A percentile compares a stretch with the other conserved stretches of the same genome.
Conservation (phyloP, 805 yeast species). For the Metschnikowia lachancei region DNA sequence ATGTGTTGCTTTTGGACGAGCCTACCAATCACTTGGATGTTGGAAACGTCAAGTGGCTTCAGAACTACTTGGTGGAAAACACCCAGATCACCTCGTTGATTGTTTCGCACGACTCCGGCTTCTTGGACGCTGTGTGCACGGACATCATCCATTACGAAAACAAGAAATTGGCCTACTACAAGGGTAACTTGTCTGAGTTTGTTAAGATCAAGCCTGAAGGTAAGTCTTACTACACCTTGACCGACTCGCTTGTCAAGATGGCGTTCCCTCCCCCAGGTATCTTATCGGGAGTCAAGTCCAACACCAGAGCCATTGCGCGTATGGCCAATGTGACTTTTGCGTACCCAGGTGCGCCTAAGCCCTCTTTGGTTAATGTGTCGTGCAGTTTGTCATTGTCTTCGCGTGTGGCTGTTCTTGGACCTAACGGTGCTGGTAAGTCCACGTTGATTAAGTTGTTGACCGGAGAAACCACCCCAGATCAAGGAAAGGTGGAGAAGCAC, state of each 20-base stretch:
- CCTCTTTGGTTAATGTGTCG: constrained; percentile 74
- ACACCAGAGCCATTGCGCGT: constrained; percentile 89
- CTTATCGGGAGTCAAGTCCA: constrained; percentile 93
- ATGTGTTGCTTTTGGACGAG: constrained; percentile 89
- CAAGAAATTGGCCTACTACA: constrained; percentile 90
- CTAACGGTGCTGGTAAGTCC: constrained; percentile 99
- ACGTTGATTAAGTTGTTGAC: constrained; percentile 91
- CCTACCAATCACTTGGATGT: constrained; percentile 99
- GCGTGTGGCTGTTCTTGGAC: constrained; percentile 94
- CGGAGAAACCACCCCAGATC: constrained; percentile 82
- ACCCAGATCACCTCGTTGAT: constrained; percentile 88
- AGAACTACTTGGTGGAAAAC: constrained; percentile 79
- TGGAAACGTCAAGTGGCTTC: constrained; percentile 87
- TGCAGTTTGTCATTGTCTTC: constrained; percentile 94
- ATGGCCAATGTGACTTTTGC: constrained; percentile 80
- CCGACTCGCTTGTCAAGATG: constrained; percentile 92
- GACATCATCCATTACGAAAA: constrained; percentile 95
- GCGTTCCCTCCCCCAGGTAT: constrained; percentile 98
- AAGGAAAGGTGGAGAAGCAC: constrained; percentile 93
- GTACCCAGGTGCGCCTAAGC: constrained; percentile 86
- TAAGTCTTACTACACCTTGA: constrained; percentile 88
- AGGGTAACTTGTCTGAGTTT: constrained; percentile 91
- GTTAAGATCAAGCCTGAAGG: constrained; percentile 95
- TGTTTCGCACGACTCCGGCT: constrained; percentile 97
- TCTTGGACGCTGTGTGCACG: constrained; percentile 92